A percentile compares a stretch with the other conserved stretches of the same genome.
Conservation (phyloP, 768 basidiomycete species). For the Hemileccinum impolitum region DNA sequence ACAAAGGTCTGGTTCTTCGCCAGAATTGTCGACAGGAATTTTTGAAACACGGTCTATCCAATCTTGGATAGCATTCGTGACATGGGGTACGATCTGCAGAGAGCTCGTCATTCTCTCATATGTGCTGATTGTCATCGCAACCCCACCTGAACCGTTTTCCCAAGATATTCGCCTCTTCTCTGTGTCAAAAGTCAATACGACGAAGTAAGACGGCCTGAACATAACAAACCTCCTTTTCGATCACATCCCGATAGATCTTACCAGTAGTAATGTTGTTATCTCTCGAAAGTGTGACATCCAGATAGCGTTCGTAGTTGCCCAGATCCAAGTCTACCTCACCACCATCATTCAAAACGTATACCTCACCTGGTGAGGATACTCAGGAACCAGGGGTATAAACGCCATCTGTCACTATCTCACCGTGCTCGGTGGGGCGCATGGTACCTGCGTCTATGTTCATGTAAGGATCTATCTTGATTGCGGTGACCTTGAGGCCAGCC, state of each 20-base stretch:
- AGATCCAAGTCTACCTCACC: constrained; percentile 98
- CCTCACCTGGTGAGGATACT: constrained; percentile 64
- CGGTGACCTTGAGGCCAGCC: constrained; percentile 92
- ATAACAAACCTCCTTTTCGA: constrained; percentile 85
- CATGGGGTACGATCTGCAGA: constrained; percentile 84
- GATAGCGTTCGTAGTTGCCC: constrained; percentile 97
- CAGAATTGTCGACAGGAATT: constrained; percentile 92
- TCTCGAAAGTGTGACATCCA: constrained; percentile 88
- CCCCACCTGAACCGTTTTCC: constrained; percentile 91
- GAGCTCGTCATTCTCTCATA: constrained; percentile 6
- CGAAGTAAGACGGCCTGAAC: neutral
- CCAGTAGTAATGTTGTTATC: constrained; percentile 99
- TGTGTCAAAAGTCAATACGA: constrained; percentile 27
- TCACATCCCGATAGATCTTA: constrained; percentile 95
- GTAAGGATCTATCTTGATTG: constrained; percentile 99
- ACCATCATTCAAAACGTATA: constrained; percentile 97
- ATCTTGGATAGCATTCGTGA: constrained; percentile 96
- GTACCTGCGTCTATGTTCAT: constrained; percentile 99
- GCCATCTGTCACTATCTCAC: constrained; percentile 43
- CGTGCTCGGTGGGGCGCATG: constrained; percentile 98
- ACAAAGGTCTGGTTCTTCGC: constrained; percentile 91
- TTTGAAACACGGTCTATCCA: constrained; percentile 96
- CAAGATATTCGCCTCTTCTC: constrained; percentile 86
- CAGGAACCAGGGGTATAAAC: constrained; percentile 11
- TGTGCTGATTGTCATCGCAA: neutral